Percentiles rank a stretch among this genome's conserved stretches.
These are phyloP conservation scores for Trypanosoma caninum DNA, from an alignment of 208 protist species.

Conservation along the genomic window DNA sequence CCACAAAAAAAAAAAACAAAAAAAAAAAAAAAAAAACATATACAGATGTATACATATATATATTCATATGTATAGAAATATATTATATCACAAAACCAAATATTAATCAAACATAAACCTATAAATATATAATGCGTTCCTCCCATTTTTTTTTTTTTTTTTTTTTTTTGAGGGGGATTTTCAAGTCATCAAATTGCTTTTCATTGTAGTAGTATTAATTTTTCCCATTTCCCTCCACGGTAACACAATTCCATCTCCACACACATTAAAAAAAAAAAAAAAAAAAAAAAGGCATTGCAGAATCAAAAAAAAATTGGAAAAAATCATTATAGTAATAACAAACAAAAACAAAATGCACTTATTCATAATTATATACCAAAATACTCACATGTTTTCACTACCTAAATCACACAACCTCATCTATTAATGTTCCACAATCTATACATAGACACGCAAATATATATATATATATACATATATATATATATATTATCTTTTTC, in stretches of 20 bases:
- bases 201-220: too few relatives aligned
- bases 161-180: too few relatives aligned
- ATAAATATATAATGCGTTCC: neutral
- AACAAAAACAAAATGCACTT: neutral
- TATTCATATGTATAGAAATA: conserved; percentile 1
- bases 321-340: neutral
- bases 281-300: neutral
- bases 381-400: too few relatives aligned
- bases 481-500: neutral
- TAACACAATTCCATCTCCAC: neutral
- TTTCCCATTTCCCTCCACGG: too few relatives aligned
- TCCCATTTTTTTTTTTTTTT: neutral
- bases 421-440: too few relatives aligned
- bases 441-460: too few relatives aligned
- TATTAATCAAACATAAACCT: neutral
- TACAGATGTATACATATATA: neutral
- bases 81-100: neutral
- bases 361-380: neutral
- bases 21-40: neutral
- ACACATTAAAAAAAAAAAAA: neutral
- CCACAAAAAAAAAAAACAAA: conserved; percentile 6
- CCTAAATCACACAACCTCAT: too few relatives aligned
- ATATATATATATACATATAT: neutral
- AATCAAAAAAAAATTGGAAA: neutral
- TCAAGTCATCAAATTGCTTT: too few relatives aligned